Base-by-base conservation (phyloP, 441 rosid species). In the Aleurites moluccanus region DNA sequence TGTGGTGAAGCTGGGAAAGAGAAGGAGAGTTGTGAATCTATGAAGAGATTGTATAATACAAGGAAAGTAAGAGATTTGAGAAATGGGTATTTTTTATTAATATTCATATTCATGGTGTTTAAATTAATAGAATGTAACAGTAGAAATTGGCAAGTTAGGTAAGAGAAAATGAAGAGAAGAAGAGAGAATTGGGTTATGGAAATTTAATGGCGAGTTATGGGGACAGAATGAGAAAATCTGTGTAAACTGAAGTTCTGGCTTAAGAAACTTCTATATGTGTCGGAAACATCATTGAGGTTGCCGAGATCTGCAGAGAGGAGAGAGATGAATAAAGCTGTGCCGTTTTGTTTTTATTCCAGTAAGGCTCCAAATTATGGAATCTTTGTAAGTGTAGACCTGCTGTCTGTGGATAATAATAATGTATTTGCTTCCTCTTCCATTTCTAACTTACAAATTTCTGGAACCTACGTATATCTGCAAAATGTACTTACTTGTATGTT, bases 21-120 rank as follows among this genome's bases (percentile, higher is more conserved):
- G 47, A 73, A 42, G 65, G 73, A 27, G 59, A 62, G 21, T 6
- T 15, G 16, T 6, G 64, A 66, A 9, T 68, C 69, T 2, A 33
- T 18, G 18, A 80, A 38, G 30, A 75, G 38, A 10, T 75, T 73
- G 15, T 70, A 71, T 38, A 72, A n/a, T 72, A 52, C 40, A 61
- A 9, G 3, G 72, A 44, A 10, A 81, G 69, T 28, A 44, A 27
- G 69, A 61, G 56, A 52, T 42, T 73, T 77, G 40, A 76, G 84
- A 85, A 15, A 76, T 68, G 84, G 79, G 82, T 62, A 59, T 15
- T 65, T 67, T 35, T 67, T 6, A 38, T 74, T 76, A 78, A 75
- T 75, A 42, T 18, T 47, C 11, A 67, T 16, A 42, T 14, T 76
- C 86, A 86, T 86, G 67, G 73, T 30, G 25, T 0, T 20, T 53